Base-by-base conservation (phyloP, 495 filamentous ascomycete species). In the Penicillium desertorum region DNA sequence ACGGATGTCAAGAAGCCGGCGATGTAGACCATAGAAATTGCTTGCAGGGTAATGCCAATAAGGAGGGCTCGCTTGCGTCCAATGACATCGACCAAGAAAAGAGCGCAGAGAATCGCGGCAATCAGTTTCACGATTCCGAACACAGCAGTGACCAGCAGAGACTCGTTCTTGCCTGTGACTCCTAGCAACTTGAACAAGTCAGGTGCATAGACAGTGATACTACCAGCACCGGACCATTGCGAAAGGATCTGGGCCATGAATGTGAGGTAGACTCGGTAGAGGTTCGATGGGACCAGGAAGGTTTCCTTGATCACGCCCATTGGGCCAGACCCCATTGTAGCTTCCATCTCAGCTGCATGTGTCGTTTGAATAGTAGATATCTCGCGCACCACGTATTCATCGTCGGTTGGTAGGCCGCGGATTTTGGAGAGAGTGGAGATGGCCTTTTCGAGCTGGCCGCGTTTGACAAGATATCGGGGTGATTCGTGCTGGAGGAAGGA, bases 21-120 rank as follows among this genome's bases (percentile, higher is more conserved):
- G 32, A 90, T 77, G 66, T 90, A 90, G 62, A 87, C 61, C 83
- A 90, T 86, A 11, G 83, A 58, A 43, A 89, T 65, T 32, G 80
- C 81, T 55, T 87, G 85, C 2, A 87, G 70, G 23, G 75, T 70
- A 50, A 89, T 89, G 5, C 88, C 87, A 1, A 84, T 57, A 10
- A 86, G 72, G 0, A 91, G 74, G 2, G 88, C 78, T 30, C 87
- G 83, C 68, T 88, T 88, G 43, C 88, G 85, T 6, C 88, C 87
- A 60, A 89, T 86, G 47, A 87, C 76, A 58, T 91, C 87, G 59
- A 91, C 84, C 17, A 91, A 76, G 77, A 90, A 88, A 12, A 89
- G 72, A 8, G 86, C 85, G 62, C 86, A 89, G 41, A 82, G 44
- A 23, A 89, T 60, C 17, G 86, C 80, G 0, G 86, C 80, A 9